Evolutionary conservation across 345 rosid species (phyloP), one percentile per base, ranked within the genome.

Genomic region (Eucalyptus viminalis): DNA sequence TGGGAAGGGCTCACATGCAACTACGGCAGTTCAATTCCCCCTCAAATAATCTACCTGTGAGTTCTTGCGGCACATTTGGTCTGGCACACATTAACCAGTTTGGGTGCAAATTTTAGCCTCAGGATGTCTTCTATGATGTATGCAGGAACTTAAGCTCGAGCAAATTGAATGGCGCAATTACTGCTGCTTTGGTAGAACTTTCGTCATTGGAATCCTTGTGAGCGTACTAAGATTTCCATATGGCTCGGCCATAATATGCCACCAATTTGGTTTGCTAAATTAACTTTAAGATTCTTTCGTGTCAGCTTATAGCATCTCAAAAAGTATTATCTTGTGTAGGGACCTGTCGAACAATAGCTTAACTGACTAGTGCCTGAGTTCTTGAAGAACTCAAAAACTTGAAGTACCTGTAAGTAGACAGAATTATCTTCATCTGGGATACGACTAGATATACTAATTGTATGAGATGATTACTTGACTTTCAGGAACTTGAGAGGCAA

Each of bases 261-360:
- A 72, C 21, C 44, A 72, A 21, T 76, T 76, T 76, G 47, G 47
- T 11, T 76, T 76, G 83, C 45, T 37, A 37, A 72, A 72, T 72
- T 37, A 34, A 72, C 27, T 37, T 37, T 72, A 13, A 60, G 34
- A 12, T 54, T 34, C 86, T 24, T 49, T 47, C 7, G 6, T 1
- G 24, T 15, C 45, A 49, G 22, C 11, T 5, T 49, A 5, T 80
- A 53, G 22, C 19, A 7, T 51, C 67, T 62, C 51, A 50, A 37
- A 27, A 72, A 49, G 31, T 22, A 91, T 25, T 54, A 27, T 44
- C 29, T 51, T 44, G 49, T 50, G 25, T 88, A 94, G 95, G 87
- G 96, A 95, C 91, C 92, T 94, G 89, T 95, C 97, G 9, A 92
- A 94, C 92, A 95, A 94, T 89, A 87, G 65, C 88, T 91, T 95